Percentiles rank a stretch among this genome's conserved stretches.
Conservation (phyloP, 2,329 filamentous ascomycete species). For the Endocalyx cinctus region DNA sequence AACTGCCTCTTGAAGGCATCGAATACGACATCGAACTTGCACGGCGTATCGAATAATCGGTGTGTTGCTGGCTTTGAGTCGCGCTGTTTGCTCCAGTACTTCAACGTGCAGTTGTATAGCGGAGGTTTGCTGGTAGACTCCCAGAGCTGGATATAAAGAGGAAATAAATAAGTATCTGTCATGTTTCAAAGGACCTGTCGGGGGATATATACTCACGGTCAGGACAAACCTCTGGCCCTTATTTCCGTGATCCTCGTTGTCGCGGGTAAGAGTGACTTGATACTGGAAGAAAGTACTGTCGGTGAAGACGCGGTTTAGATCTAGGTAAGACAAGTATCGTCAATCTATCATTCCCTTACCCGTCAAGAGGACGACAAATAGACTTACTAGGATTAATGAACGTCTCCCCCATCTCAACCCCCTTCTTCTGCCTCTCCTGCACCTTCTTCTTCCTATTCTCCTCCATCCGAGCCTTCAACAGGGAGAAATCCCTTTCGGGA, state of each 20-base stretch:
- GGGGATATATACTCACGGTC: too few species aligned
- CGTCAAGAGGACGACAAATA: conserved; percentile 1
- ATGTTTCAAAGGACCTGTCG: too few species aligned
- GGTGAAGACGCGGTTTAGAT: conserved; percentile 58
- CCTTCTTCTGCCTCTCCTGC: conserved; percentile 28
- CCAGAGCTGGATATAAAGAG: conserved; percentile 55
- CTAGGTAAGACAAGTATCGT: too few species aligned
- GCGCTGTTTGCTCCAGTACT: conserved; percentile 41
- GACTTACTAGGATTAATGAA: conserved; percentile 47
- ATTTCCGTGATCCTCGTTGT: conserved; percentile 38
- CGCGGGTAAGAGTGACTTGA: conserved; percentile 55
- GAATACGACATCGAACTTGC: conserved; percentile 40
- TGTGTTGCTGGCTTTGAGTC: conserved; percentile 31
- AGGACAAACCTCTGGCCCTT: conserved; percentile 55
- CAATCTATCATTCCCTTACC: too few species aligned
- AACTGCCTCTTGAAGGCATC: conserved; percentile 54
- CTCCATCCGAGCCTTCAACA: conserved; percentile 31
- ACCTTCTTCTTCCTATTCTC: conserved; percentile 34
- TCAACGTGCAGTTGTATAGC: conserved; percentile 57
- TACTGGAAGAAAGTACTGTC: conserved; percentile 62
- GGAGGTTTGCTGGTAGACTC: conserved; percentile 57
- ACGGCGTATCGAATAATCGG: conserved; percentile 34
- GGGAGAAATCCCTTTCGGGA: conserved; percentile 37
- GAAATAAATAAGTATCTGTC: neutral
- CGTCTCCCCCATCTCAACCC: conserved; percentile 29